Conservation (phyloP, 805 yeast species). For the Debaryomyces tyrocola region DNA sequence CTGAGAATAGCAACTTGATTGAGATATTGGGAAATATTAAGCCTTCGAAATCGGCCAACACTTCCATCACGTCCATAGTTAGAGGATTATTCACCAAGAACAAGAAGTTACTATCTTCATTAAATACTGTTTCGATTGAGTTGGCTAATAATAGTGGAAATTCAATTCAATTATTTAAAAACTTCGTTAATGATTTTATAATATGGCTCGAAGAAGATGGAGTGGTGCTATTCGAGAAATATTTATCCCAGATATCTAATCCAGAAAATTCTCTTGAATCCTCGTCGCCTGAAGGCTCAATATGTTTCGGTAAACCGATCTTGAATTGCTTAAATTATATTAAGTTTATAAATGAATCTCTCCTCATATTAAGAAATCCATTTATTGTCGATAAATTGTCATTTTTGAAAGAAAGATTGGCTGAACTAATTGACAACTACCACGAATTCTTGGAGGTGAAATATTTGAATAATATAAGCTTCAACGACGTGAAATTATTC, state of each 20-base stretch:
- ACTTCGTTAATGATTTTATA: constrained; percentile 38
- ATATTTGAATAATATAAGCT: constrained; percentile 31
- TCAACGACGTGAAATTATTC: constrained; percentile 33
- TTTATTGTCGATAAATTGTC: constrained; percentile 34
- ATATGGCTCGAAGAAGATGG: constrained; percentile 38
- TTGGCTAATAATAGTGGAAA: constrained; percentile 12
- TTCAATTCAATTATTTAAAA: constrained; percentile 31
- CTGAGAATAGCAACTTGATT: constrained; percentile 34
- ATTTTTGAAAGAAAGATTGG: constrained; percentile 12
- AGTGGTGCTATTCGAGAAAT: constrained; percentile 35
- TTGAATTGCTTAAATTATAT: constrained; percentile 30
- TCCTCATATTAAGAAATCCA: constrained; percentile 33
- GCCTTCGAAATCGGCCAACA: constrained; percentile 25
- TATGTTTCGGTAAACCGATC: constrained; percentile 28
- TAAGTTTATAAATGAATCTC: constrained; percentile 24
- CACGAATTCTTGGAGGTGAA: constrained; percentile 11
- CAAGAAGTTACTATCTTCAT: constrained; percentile 21
- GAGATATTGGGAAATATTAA: constrained; percentile 33
- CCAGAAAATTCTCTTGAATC: constrained; percentile 6
- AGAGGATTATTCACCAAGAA: constrained; percentile 44
- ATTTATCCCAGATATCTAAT: constrained; percentile 8
- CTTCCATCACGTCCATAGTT: constrained; percentile 30
- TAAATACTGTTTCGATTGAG: constrained; percentile 15
- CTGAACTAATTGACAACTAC: constrained; percentile 15
- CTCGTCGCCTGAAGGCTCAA: constrained; percentile 10